phyloP scores from a whole-genome alignment of 768 basidiomycete genomes.

The Tricholoma sp. region DNA sequence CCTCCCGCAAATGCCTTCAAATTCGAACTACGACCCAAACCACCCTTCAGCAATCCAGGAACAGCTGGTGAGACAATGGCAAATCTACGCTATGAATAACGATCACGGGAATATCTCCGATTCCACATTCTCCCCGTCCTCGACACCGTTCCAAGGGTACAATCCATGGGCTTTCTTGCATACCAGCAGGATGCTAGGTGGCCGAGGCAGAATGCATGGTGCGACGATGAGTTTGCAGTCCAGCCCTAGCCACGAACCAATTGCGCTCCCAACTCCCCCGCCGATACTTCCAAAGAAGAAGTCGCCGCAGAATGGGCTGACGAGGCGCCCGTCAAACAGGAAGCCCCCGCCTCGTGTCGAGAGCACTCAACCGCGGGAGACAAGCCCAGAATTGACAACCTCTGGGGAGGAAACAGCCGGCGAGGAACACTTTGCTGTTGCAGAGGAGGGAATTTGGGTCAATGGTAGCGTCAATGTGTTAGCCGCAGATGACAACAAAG shows the following conservation, averaged over 20 bases:
- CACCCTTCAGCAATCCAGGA: constrained; percentile 53
- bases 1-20: constrained; percentile 20
- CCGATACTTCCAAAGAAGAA: constrained; percentile 42
- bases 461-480: constrained; percentile 20
- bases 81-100: constrained; percentile 70
- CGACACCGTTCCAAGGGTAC: constrained; percentile 69
- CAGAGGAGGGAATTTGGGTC: constrained; percentile 35
- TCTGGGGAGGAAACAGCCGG: constrained; percentile 80
- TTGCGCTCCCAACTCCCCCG: constrained; percentile 47
- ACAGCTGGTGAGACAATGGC: constrained; percentile 72
- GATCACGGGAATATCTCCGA: constrained; percentile 54
- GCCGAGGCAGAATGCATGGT: constrained; percentile 37
- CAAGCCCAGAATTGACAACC: constrained; percentile 71
- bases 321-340: constrained; percentile 27
- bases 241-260: constrained; percentile 67
- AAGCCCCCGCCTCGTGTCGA: constrained; percentile 76
- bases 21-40: constrained; percentile 33
- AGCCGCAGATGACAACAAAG: constrained; percentile 41
- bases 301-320: constrained; percentile 12
- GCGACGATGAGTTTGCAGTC: constrained; percentile 57
- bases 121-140: constrained; percentile 72
- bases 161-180: constrained; percentile 75
- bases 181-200: constrained; percentile 43
- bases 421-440: constrained; percentile 40
- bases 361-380: constrained; percentile 79